Evolutionary conservation across 352 stramenopile genomes (phyloP).

Genomic region (Phytophthora capsici): DNA sequence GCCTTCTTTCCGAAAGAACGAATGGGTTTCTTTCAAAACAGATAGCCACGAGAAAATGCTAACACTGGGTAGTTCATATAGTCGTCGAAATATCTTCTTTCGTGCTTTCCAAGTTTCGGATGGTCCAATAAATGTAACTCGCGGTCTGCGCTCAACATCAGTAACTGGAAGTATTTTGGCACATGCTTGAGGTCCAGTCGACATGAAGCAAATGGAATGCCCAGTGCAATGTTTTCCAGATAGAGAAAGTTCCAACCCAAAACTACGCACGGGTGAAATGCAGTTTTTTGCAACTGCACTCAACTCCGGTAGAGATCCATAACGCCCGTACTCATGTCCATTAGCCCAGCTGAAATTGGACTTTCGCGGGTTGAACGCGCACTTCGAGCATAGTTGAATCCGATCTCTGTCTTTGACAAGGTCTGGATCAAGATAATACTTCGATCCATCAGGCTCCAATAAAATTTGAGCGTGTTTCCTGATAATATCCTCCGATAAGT

Average conservation of each 20-base stretch:
- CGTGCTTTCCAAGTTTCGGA: neutral
- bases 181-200: no score
- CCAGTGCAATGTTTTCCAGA: neutral
- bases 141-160: neutral
- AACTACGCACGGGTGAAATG: no score
- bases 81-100: neutral
- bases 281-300: no score
- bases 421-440: neutral
- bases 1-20: neutral
- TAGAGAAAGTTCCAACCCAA: no score
- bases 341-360: neutral
- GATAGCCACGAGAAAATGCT: neutral
- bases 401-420: neutral
- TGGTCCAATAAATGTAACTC: neutral
- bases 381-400: neutral
- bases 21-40: neutral
- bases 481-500: neutral
- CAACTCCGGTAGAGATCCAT: no score
- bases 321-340: constrained; percentile 3
- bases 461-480: neutral
- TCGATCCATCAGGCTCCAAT: neutral
- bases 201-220: neutral
- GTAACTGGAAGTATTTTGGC: neutral
- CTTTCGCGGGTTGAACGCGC: neutral
- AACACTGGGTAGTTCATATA: neutral